Conservation (phyloP, 2,329 filamentous ascomycete genomes). For the Penicillium sp. region DNA sequence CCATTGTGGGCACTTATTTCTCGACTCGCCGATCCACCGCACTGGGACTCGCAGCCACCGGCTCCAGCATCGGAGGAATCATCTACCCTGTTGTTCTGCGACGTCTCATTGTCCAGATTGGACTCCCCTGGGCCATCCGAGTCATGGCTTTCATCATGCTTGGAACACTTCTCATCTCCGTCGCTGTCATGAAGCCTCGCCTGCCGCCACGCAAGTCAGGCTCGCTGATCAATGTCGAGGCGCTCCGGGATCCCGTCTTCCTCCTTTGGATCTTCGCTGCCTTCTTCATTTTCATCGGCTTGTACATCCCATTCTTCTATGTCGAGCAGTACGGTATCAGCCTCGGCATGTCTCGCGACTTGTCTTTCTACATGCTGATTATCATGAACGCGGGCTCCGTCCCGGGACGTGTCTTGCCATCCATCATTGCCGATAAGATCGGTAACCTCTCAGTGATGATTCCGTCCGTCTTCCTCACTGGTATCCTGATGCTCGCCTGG, state of each 20-base stretch:
- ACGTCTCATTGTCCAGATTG: neutral
- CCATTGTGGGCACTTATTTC: slow-evolving; percentile 48
- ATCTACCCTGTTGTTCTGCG: slow-evolving; percentile 48
- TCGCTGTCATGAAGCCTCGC: neutral
- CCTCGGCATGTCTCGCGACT: neutral
- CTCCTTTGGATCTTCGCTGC: too few species aligned
- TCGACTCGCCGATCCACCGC: slow-evolving; percentile 40
- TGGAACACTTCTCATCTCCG: neutral
- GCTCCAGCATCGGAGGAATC: slow-evolving; percentile 46
- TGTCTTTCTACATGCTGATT: neutral
- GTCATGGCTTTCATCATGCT: slow-evolving; percentile 1
- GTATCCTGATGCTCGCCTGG: too few species aligned
- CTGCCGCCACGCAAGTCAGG: neutral
- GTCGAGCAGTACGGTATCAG: neutral
- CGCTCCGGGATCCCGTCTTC: too few species aligned
- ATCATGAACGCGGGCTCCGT: neutral
- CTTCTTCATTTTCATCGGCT: neutral
- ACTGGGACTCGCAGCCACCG: slow-evolving; percentile 39
- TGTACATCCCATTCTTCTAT: neutral
- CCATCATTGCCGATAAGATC: neutral
- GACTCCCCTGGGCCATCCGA: neutral
- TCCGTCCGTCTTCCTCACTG: too few species aligned
- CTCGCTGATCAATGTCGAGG: neutral
- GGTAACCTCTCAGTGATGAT: neutral
- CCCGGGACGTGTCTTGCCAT: neutral